Evolutionary conservation across 441 rosid species (phyloP).

Genomic region (Pelargonium fulgidum): DNA sequence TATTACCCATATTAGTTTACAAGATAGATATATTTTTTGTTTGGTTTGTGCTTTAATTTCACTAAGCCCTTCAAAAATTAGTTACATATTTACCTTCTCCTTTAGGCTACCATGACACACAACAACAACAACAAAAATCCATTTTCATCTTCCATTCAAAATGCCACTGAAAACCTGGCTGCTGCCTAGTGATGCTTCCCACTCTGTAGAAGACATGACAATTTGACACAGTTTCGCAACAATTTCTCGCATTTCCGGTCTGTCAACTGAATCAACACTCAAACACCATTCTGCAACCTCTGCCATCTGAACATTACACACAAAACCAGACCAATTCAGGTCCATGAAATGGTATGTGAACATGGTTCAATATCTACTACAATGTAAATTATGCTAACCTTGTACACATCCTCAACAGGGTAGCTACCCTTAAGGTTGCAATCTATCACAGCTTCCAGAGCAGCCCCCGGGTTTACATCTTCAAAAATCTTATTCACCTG

Average conservation of each 20-base stretch:
- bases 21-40: too few species aligned
- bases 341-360: too few species aligned
- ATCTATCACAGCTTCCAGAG: conserved; percentile 40
- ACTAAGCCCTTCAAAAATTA: background rate
- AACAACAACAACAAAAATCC: too few species aligned
- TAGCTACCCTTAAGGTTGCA: conserved; percentile 40
- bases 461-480: conserved; percentile 37
- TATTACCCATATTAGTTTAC: too few species aligned
- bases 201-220: conserved; percentile 38
- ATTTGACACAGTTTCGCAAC: conserved; percentile 35
- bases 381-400: conserved; percentile 27
- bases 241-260: conserved; percentile 57
- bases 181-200: conserved; percentile 59
- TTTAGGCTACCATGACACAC: too few species aligned
- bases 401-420: conserved; percentile 41
- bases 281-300: conserved; percentile 49
- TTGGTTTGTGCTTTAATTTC: background rate
- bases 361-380: too few species aligned
- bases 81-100: background rate
- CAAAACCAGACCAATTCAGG: too few species aligned
- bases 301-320: conserved; percentile 60
- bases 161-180: conserved; percentile 61
- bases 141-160: conserved; percentile 43
- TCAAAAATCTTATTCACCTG: conserved; percentile 39
- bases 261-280: conserved; percentile 38